phyloP scores from a whole-genome alignment of 306 rosid genomes.

The Dalbergia cochinchinensis region DNA sequence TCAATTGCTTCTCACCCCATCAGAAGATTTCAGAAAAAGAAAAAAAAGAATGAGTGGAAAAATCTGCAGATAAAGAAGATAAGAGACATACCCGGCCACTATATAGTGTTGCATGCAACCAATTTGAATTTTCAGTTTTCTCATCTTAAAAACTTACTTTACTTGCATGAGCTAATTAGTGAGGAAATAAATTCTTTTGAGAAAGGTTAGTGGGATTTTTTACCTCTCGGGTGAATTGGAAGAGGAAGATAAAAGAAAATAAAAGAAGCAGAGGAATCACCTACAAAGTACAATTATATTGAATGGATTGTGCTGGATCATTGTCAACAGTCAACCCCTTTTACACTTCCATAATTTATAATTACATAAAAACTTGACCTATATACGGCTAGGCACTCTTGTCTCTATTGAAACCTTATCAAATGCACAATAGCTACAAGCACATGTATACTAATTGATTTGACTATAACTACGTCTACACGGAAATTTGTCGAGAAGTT shows the following conservation, averaged over 20 bases:
- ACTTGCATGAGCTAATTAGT: too few species aligned
- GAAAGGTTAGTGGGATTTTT: not conserved
- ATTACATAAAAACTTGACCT: not conserved
- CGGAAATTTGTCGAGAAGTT: not conserved
- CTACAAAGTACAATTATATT: not conserved
- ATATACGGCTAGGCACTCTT: constrained; percentile 1
- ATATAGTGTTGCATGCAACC: too few species aligned
- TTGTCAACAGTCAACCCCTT: not conserved
- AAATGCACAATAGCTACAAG: constrained; percentile 37
- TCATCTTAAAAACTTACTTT: too few species aligned
- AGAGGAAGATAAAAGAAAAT: not conserved
- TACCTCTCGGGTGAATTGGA: not conserved
- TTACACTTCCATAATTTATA: not conserved
- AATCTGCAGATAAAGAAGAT: not conserved
- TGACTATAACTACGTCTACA: not conserved
- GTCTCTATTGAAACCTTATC: not conserved
- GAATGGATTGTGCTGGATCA: not conserved
- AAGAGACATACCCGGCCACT: too few species aligned
- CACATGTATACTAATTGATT: constrained; percentile 35
- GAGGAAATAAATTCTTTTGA: too few species aligned
- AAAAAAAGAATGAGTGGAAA: not conserved
- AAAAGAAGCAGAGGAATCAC: not conserved
- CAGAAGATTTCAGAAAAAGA: not conserved
- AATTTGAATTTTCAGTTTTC: too few species aligned
- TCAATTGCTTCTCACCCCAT: constrained; percentile 14